Percentiles rank a stretch among this genome's conserved stretches.
These are phyloP conservation scores for Alternaria angustiovoidea DNA, from an alignment of 2,329 filamentous ascomycete species.

Conservation along the genomic window DNA sequence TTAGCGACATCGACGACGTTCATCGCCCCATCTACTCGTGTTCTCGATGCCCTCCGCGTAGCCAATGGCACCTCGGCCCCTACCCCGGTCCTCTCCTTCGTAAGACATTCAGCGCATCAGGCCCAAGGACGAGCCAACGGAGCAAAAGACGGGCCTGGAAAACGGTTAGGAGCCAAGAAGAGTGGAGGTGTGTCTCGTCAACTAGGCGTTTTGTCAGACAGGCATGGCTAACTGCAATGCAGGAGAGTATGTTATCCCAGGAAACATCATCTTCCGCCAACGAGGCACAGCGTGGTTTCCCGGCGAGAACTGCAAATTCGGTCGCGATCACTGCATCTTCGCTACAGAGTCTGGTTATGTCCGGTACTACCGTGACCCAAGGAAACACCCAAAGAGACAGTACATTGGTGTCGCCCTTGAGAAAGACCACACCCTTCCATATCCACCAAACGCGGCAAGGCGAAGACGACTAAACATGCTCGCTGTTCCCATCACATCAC, in stretches of 20 bases:
- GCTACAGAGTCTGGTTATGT: conserved; percentile 87
- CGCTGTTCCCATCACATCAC: conserved; percentile 49
- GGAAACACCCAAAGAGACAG: conserved; percentile 81
- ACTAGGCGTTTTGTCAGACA: background rate
- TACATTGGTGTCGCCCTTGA: conserved; percentile 95
- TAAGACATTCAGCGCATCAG: conserved; percentile 70
- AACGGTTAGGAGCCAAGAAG: conserved; percentile 94
- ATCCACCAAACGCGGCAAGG: conserved; percentile 75
- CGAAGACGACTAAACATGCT: conserved; percentile 79
- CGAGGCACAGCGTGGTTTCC: conserved; percentile 93
- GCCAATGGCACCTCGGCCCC: conserved; percentile 43
- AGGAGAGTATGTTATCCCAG: conserved; percentile 93
- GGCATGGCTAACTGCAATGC: conserved; percentile 12
- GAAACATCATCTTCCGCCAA: conserved; percentile 98
- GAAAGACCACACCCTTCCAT: conserved; percentile 80
- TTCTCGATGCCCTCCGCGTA: conserved; percentile 42
- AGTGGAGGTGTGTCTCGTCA: conserved; percentile 69
- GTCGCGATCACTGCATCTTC: conserved; percentile 95
- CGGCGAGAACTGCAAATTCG: conserved; percentile 94
- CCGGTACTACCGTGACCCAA: conserved; percentile 92
- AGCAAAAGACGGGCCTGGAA: conserved; percentile 74
- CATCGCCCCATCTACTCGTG: conserved; percentile 36
- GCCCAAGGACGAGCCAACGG: conserved; percentile 74
- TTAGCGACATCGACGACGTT: conserved; percentile 30
- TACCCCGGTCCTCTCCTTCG: conserved; percentile 54